Base-by-base conservation (phyloP, 768 basidiomycete genomes). In the Tubosaeta sp. region DNA sequence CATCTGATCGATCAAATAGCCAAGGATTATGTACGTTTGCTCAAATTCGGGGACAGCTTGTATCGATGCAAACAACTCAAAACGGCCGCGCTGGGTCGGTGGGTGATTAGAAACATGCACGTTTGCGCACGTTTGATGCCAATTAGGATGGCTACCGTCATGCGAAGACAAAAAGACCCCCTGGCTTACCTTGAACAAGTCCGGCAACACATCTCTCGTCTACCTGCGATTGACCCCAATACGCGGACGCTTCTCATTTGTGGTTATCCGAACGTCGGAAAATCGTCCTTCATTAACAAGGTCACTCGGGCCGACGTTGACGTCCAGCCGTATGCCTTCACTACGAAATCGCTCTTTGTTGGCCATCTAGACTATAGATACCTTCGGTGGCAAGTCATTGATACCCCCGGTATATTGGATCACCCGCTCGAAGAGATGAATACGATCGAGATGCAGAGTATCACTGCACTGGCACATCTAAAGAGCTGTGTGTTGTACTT, bases 401-500 rank as follows among this genome's bases (percentile, higher is more conserved):
- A 99, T 77, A 99, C 96, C 35, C 96, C 96, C 2, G 96, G 96
- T 52, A 87, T 99, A 52, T 79, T 99, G 58, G 96, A 99, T 67
- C 96, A 98, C 69, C 94, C 95, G 2, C 77, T 98, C 29, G 95
- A 99, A 71, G 96, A 99, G 46, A 98, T 99, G 96, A 98, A 98
- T 77, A 98, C 94, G 53, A 99, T 99, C 61, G 96, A 99, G 74
- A 99, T 98, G 95, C 96, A 99, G 77, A 94, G 91, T 61, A 96
- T 96, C 67, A 98, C 95, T 32, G 96, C 96, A 13, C 76, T 99
- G 55, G 96, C 96, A 7, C 96, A 99, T 72, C 73, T 99, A 40
- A 92, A 96, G 71, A 83, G 86, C 58, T 94, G 92, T 65, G 79
- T 98, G 10, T 72, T 99, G 68, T 99, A 98, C 74, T 99, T 98